Percentiles rank a stretch among this genome's conserved stretches.
phyloP scores from a whole-genome alignment of 75 land plant genomes.

The Cryptomeria japonica region DNA sequence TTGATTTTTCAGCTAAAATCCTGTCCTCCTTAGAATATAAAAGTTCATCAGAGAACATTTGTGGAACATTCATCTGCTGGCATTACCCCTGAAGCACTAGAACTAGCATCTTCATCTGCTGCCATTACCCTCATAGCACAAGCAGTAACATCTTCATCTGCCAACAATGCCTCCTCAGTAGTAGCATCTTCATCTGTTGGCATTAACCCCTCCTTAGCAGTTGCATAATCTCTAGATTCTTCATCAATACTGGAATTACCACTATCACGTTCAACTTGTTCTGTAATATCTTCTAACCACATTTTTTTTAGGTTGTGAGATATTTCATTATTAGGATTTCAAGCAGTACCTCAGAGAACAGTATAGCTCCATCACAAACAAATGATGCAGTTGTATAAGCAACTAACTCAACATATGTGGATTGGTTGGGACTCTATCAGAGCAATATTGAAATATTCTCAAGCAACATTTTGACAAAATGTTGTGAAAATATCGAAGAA shows the following conservation, averaged over 20 bases:
- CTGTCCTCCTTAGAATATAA: slow-evolving; percentile 12
- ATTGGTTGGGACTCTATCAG: too few relatives aligned
- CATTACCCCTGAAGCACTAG: background rate
- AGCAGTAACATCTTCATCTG: too few relatives aligned
- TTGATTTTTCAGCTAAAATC: slow-evolving; percentile 10
- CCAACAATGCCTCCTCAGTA: too few relatives aligned
- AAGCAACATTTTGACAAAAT: too few relatives aligned
- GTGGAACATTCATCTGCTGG: background rate
- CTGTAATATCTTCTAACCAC: background rate
- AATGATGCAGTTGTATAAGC: too few relatives aligned
- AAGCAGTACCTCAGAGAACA: too few relatives aligned
- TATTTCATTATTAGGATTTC: background rate
- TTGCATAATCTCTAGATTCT: background rate
- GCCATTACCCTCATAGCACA: too few relatives aligned
- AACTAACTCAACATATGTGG: too few relatives aligned
- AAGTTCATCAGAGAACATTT: slow-evolving; percentile 21
- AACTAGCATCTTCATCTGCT: background rate
- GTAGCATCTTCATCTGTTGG: too few relatives aligned
- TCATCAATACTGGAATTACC: background rate
- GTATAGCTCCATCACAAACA: too few relatives aligned
- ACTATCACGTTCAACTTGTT: background rate
- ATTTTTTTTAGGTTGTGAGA: background rate
- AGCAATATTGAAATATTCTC: too few relatives aligned
- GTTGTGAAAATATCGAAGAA: too few relatives aligned
- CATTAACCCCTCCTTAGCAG: slow-evolving; percentile 10